Percentiles rank a stretch among this genome's conserved stretches.
Conservation (phyloP, 148 eudicot species). For the Pharnaceum exiguum region DNA sequence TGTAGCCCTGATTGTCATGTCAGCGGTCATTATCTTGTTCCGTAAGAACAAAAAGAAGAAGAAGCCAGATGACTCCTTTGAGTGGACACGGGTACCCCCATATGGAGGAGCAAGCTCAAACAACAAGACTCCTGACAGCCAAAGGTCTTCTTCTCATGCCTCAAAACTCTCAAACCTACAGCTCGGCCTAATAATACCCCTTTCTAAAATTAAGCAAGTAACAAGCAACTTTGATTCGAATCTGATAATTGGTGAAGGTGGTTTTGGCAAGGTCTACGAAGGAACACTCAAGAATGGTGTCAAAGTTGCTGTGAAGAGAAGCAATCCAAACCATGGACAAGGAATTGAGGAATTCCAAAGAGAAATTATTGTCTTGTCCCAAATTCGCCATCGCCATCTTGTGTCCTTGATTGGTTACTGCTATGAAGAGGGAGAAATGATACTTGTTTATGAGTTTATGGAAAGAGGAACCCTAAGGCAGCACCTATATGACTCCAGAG, state of each 20-base stretch:
- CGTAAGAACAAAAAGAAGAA: conserved; percentile 9
- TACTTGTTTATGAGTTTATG: conserved; percentile 61
- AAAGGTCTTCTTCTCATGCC: conserved; percentile 5
- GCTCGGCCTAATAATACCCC: conserved; percentile 34
- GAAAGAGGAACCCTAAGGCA: conserved; percentile 50
- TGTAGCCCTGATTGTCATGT: conserved; percentile 3
- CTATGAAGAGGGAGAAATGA: conserved; percentile 48
- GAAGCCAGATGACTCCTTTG: conserved; percentile 16
- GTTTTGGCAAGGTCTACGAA: conserved; percentile 57
- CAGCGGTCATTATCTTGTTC: conserved; percentile 11
- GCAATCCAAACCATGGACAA: conserved; percentile 41
- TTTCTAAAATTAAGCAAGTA: conserved; percentile 29
- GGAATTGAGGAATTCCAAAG: conserved; percentile 49
- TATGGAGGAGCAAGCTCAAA: conserved; percentile 22
- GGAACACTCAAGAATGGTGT: conserved; percentile 28
- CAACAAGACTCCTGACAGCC: conserved; percentile 14
- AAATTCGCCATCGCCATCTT: conserved; percentile 48
- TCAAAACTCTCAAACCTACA: conserved; percentile 26
- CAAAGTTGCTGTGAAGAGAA: conserved; percentile 54
- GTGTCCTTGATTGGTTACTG: conserved; percentile 54
- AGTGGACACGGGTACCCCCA: conserved; percentile 17
- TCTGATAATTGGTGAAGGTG: conserved; percentile 47
- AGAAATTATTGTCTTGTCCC: conserved; percentile 43
- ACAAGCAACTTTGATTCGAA: conserved; percentile 38
- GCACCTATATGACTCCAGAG: conserved; percentile 24